Percentiles rank a stretch among this genome's conserved stretches.
Evolutionary conservation across 495 filamentous ascomycete species (phyloP).

Genomic region (Aspergillus biplanus): DNA sequence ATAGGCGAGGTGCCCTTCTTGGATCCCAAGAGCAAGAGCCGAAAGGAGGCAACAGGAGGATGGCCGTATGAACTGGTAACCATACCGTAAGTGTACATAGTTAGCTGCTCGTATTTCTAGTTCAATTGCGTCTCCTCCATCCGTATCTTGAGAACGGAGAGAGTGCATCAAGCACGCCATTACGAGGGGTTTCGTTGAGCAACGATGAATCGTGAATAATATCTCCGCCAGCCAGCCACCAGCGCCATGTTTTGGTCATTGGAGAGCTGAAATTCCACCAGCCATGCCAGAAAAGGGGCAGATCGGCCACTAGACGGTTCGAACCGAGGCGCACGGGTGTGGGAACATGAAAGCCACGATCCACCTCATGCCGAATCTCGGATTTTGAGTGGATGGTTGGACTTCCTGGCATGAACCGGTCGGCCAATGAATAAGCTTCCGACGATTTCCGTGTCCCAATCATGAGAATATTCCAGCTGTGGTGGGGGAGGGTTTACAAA

Average conservation of each 20-base stretch:
- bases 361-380: background rate
- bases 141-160: too few species aligned
- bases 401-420: background rate
- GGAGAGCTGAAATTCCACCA: background rate
- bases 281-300: background rate
- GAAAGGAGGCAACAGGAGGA: slow-evolving; percentile 38
- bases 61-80: slow-evolving; percentile 10
- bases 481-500: too few species aligned
- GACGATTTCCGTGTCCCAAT: background rate
- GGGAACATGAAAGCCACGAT: too few species aligned
- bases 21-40: slow-evolving; percentile 45
- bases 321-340: too few species aligned
- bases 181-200: too few species aligned
- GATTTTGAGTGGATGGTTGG: too few species aligned
- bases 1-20: slow-evolving; percentile 70
- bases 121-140: too few species aligned
- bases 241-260: background rate
- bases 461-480: background rate
- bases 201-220: too few species aligned
- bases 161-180: too few species aligned
- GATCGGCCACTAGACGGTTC: background rate
- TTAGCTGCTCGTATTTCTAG: too few species aligned
- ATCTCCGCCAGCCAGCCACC: background rate
- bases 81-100: background rate
- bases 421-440: background rate